Percentiles rank a stretch among this genome's conserved stretches.
Evolutionary conservation across 2,329 filamentous ascomycete genomes (phyloP).

Genomic region (Achaetomium macrosporum): DNA sequence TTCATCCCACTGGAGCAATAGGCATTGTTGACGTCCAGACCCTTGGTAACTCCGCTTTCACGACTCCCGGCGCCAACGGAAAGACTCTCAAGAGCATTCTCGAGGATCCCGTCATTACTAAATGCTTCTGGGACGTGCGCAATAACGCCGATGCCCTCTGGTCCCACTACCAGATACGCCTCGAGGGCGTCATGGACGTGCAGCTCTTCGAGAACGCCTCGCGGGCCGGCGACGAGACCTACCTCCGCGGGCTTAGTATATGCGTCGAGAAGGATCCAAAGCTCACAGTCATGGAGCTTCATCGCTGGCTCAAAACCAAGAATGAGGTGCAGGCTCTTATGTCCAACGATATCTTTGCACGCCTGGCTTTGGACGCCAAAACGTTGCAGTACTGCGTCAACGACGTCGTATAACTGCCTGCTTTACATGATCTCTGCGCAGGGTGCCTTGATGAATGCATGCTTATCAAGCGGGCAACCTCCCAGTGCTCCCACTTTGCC

Average conservation of each 20-base stretch:
- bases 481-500: no score
- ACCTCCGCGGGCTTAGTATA: slow-evolving; percentile 13
- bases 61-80: background rate
- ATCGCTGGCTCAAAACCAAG: background rate
- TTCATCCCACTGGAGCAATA: slow-evolving; percentile 6
- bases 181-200: slow-evolving; percentile 26
- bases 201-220: slow-evolving; percentile 29
- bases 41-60: slow-evolving; percentile 19
- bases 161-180: slow-evolving; percentile 20
- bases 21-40: slow-evolving; percentile 24
- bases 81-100: slow-evolving; percentile 22
- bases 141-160: slow-evolving; percentile 27
- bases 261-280: slow-evolving; percentile 12
- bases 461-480: no score
- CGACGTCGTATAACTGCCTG: slow-evolving; percentile 17
- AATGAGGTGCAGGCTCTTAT: background rate
- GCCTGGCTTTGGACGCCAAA: slow-evolving; percentile 11
- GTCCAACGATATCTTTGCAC: slow-evolving; percentile 9
- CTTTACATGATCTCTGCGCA: slow-evolving; percentile 15
- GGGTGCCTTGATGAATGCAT: no score
- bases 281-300: background rate
- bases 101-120: slow-evolving; percentile 18
- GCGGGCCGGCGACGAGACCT: slow-evolving; percentile 15
- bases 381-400: slow-evolving; percentile 17
- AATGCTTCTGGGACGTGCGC: slow-evolving; percentile 27